phyloP scores from a whole-genome alignment of 2,329 filamentous ascomycete genomes.

The Fusarium zealandicum region DNA sequence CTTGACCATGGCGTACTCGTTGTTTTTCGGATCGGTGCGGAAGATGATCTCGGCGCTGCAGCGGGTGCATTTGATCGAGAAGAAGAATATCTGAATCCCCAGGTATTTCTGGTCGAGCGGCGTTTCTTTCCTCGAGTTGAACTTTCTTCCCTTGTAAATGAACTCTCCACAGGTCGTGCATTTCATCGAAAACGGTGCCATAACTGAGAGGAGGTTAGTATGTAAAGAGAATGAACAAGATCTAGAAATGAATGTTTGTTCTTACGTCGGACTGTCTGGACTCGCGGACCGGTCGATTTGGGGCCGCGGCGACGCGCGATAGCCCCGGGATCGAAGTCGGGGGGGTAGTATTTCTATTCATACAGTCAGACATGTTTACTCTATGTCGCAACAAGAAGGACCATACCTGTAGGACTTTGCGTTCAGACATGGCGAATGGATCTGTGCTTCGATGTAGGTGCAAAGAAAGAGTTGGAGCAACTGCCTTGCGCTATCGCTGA shows the following conservation, averaged over 20 bases:
- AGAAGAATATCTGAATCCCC: constrained; percentile 84
- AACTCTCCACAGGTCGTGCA: constrained; percentile 69
- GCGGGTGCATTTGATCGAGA: constrained; percentile 83
- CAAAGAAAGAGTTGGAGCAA: not conserved
- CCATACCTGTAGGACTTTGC: constrained; percentile 71
- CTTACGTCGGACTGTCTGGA: constrained; percentile 76
- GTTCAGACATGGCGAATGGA: constrained; percentile 74
- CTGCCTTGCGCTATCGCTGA: not conserved
- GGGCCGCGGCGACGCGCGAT: constrained; percentile 74
- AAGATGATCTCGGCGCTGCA: constrained; percentile 90
- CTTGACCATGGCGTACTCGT: constrained; percentile 82
- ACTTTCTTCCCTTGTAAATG: constrained; percentile 93
- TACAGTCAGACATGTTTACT: not conserved
- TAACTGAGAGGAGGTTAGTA: constrained; percentile 47
- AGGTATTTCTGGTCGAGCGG: constrained; percentile 89
- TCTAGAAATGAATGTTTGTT: not conserved
- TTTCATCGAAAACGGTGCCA: constrained; percentile 61
- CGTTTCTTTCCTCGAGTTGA: constrained; percentile 94
- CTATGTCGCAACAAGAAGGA: not conserved
- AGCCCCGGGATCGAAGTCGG: constrained; percentile 88
- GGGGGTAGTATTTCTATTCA: constrained; percentile 66
- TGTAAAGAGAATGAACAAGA: not conserved
- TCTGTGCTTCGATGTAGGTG: not conserved
- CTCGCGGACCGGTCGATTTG: constrained; percentile 77
- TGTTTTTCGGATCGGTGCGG: constrained; percentile 92